Conservation (phyloP, 768 basidiomycete genomes). For the Rhizopogon vinicolor region DNA sequence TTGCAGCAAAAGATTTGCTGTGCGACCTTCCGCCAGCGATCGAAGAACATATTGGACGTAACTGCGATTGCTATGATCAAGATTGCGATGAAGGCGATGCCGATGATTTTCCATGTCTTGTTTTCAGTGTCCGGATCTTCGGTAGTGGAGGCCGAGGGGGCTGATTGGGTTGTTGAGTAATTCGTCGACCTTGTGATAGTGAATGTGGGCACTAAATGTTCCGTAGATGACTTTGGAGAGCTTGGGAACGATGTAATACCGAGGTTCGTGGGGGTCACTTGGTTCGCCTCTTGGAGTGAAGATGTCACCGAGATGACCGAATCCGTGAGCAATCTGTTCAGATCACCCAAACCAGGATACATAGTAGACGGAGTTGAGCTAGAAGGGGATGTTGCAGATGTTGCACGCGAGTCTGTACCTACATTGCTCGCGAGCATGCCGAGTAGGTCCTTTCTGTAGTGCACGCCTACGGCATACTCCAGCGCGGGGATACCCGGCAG, state of each 20-base stretch:
- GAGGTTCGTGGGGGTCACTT: not conserved
- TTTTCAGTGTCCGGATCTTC: slow-evolving; percentile 31
- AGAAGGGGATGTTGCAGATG: not conserved
- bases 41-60: slow-evolving; percentile 62
- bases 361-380: not conserved
- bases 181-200: slow-evolving; percentile 1
- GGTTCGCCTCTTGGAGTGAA: not conserved
- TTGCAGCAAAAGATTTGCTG: slow-evolving; percentile 43
- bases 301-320: not conserved
- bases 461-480: not conserved
- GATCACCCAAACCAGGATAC: not conserved
- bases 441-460: slow-evolving; percentile 10
- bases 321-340: not conserved
- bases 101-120: slow-evolving; percentile 65
- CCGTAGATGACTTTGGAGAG: not conserved
- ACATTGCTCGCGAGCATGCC: slow-evolving; percentile 8
- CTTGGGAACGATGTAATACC: not conserved
- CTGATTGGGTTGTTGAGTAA: slow-evolving; percentile 4
- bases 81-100: slow-evolving; percentile 61
- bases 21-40: slow-evolving; percentile 64
- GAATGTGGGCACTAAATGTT: not conserved
- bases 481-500: not conserved
- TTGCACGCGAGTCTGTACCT: not conserved
- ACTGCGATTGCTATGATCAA: slow-evolving; percentile 51
- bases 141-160: slow-evolving; percentile 3